Conservation (phyloP, 225 moss, liverwort and hornwort species). For the Bryum argenteum region DNA sequence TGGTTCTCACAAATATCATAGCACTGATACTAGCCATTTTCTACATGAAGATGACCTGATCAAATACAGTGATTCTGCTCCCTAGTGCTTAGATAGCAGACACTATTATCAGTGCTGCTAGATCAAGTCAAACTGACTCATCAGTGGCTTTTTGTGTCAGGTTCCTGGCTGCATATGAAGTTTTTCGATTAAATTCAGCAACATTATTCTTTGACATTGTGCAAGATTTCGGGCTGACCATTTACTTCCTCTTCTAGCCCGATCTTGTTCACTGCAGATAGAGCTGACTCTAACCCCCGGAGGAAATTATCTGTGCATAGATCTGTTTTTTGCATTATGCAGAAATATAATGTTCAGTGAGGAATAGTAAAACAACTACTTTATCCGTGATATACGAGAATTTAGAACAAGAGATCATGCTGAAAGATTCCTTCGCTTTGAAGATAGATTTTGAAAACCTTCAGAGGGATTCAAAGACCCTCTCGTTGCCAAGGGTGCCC, state of each 20-base stretch:
- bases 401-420: conserved; percentile 44
- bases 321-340: conserved; percentile 12
- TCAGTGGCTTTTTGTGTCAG: neutral
- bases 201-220: conserved; percentile 20
- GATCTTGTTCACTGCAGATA: conserved; percentile 19
- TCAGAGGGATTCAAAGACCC: too few species aligned
- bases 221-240: conserved; percentile 21
- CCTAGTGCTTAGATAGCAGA: too few species aligned
- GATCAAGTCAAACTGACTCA: too few species aligned
- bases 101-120: too few species aligned
- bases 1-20: neutral
- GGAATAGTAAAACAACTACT: conserved; percentile 19
- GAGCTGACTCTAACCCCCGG: conserved; percentile 21
- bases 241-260: conserved; percentile 20
- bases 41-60: neutral
- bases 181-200: conserved; percentile 14
- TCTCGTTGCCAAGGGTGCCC: too few species aligned
- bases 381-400: neutral
- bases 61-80: neutral
- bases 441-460: too few species aligned
- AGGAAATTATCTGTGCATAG: conserved; percentile 15
- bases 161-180: too few species aligned
- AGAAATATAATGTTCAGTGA: conserved; percentile 5
- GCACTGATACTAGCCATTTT: too few species aligned
- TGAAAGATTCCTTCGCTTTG: conserved; percentile 45